phyloP scores from a whole-genome alignment of 2,329 filamentous ascomycete species.

The Fusarium nurragi region DNA sequence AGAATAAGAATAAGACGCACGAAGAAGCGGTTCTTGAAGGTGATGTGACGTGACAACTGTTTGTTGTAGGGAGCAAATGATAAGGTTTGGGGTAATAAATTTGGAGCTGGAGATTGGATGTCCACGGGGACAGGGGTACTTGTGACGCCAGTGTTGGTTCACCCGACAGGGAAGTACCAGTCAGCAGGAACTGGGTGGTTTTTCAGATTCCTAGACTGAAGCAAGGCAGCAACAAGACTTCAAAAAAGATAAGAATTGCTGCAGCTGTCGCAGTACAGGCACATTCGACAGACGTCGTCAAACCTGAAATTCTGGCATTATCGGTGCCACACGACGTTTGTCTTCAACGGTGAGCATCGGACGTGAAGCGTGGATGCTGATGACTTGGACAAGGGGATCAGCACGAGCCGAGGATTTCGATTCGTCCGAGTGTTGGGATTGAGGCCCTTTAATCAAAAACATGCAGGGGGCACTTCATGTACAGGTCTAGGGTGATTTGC shows the following conservation, averaged over 20 bases:
- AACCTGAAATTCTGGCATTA: neutral
- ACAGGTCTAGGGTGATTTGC: neutral
- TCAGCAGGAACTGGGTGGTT: neutral
- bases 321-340: neutral
- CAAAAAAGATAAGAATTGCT: neutral
- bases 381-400: conserved; percentile 20
- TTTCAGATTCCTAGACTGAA: neutral
- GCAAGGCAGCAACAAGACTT: neutral
- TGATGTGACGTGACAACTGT: conserved; percentile 33
- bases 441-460: conserved; percentile 41
- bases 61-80: conserved; percentile 35
- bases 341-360: neutral
- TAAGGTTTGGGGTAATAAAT: conserved; percentile 40
- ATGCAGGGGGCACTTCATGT: conserved; percentile 18
- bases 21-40: conserved; percentile 8
- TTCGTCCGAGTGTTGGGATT: conserved; percentile 30
- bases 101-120: conserved; percentile 37
- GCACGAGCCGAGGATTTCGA: conserved; percentile 18
- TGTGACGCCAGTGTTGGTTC: conserved; percentile 13
- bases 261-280: neutral
- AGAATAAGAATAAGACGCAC: conserved; percentile 14
- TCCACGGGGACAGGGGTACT: conserved; percentile 21
- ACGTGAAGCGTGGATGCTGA: neutral
- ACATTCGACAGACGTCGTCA: neutral
- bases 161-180: conserved; percentile 19